Evolutionary conservation across 2,329 filamentous ascomycete species (phyloP).

Genomic region (Sodiomyces alkalinus): DNA sequence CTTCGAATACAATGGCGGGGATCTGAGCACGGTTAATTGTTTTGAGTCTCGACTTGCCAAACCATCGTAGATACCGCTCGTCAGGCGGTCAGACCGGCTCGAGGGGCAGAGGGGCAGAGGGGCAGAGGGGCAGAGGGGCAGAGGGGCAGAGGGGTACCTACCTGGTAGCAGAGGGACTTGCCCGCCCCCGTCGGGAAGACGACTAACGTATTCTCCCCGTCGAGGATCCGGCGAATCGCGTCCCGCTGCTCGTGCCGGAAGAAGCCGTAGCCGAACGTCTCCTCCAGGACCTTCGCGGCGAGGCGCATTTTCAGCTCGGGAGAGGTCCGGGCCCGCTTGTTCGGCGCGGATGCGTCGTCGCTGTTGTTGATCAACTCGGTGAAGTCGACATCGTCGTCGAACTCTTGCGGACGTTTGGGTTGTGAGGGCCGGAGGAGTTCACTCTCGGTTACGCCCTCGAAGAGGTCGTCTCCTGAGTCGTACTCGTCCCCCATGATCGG

Average conservation of each 20-base stretch:
- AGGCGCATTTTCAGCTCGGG: constrained; percentile 3
- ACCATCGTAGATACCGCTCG: no score
- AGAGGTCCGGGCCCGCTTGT: background rate
- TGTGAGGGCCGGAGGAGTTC: constrained; percentile 4
- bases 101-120: no score
- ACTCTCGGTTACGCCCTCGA: constrained; percentile 8
- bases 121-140: background rate
- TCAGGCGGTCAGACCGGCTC: no score
- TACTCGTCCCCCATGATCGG: constrained; percentile 10
- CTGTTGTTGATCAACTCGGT: no score
- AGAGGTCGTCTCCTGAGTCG: constrained; percentile 13
- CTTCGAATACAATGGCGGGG: constrained; percentile 28
- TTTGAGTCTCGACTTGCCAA: no score
- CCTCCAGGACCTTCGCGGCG: constrained; percentile 15
- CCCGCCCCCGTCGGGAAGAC: constrained; percentile 33
- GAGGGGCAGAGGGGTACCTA: constrained; percentile 7
- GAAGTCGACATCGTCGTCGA: background rate
- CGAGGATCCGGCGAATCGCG: constrained; percentile 21
- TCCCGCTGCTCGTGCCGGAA: constrained; percentile 30
- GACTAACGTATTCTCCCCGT: constrained; percentile 24
- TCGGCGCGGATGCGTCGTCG: background rate
- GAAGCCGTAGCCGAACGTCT: constrained; percentile 21
- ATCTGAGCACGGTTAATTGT: no score
- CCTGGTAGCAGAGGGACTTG: constrained; percentile 35
- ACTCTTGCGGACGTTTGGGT: background rate